Evolutionary conservation across 805 yeast genomes (phyloP).

Genomic region (Saccharomycopsis fodiens): DNA sequence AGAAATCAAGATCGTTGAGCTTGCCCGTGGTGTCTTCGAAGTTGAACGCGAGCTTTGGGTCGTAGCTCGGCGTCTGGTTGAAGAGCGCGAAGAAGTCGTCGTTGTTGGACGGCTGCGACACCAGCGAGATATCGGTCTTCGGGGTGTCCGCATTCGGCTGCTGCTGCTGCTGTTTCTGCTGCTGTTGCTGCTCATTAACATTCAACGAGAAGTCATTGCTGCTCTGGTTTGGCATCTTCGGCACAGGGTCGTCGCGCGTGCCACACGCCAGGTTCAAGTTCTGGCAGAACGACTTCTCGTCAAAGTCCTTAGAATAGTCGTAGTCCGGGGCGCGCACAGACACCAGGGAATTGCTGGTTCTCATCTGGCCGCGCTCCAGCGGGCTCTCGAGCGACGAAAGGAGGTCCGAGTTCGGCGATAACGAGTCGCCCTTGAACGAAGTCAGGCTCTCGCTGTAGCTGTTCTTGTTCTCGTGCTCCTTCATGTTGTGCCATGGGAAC

Average conservation of each 20-base stretch:
- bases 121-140: not conserved
- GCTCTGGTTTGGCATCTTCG: constrained; percentile 29
- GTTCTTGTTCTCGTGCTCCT: not conserved
- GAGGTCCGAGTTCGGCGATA: constrained; percentile 14
- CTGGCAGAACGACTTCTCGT: constrained; percentile 74
- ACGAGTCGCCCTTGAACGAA: constrained; percentile 13
- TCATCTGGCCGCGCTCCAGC: not conserved
- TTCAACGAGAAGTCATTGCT: constrained; percentile 13
- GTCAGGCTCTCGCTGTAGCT: constrained; percentile 12
- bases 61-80: constrained; percentile 33
- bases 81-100: constrained; percentile 42
- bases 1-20: constrained; percentile 17
- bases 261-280: constrained; percentile 81
- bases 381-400: constrained; percentile 13
- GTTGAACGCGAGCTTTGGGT: constrained; percentile 45
- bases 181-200: constrained; percentile 7
- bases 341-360: constrained; percentile 27
- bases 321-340: constrained; percentile 25
- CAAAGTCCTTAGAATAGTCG: constrained; percentile 40
- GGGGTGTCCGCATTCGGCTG: not conserved
- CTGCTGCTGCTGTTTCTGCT: too few relatives aligned
- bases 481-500: constrained; percentile 17
- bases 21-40: constrained; percentile 18
- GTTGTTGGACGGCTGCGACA: constrained; percentile 3
- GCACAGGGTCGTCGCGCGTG: constrained; percentile 58